phyloP scores from a whole-genome alignment of 768 basidiomycete species.

The Leccinum pellstonianum region DNA sequence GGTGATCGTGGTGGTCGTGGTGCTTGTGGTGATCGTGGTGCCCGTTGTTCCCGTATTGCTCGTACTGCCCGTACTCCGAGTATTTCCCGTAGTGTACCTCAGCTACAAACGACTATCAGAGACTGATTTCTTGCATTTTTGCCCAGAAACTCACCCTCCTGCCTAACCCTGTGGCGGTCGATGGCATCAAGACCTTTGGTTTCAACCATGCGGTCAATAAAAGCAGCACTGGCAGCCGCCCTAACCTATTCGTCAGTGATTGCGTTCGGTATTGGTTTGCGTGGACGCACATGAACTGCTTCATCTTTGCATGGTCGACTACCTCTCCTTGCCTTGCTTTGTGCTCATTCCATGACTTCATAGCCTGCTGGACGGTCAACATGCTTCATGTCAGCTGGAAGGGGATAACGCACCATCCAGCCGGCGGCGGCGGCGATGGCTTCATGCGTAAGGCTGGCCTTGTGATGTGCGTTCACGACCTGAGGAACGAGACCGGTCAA shows the following conservation, averaged over 20 bases:
- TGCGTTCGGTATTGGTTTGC: conserved; percentile 1
- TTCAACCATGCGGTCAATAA: conserved; percentile 54
- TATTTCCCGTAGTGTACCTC: neutral
- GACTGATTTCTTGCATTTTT: too few relatives aligned
- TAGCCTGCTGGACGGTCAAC: conserved; percentile 42
- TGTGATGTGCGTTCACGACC: conserved; percentile 51
- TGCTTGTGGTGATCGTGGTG: neutral
- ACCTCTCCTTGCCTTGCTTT: conserved; percentile 47
- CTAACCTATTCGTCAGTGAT: conserved; percentile 26
- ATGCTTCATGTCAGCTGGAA: neutral
- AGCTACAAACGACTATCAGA: conserved; percentile 14
- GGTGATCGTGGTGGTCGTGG: neutral
- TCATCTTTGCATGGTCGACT: conserved; percentile 50
- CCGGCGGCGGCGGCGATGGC: conserved; percentile 65
- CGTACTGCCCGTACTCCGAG: too few relatives aligned
- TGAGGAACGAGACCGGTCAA: conserved; percentile 22
- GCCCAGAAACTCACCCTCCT: conserved; percentile 27
- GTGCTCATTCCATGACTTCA: conserved; percentile 63
- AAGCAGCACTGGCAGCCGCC: conserved; percentile 54
- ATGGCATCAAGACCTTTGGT: conserved; percentile 56
- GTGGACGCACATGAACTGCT: conserved; percentile 46
- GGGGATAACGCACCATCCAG: conserved; percentile 47
- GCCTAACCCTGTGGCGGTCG: conserved; percentile 44
- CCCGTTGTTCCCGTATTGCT: neutral
- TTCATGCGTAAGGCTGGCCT: conserved; percentile 62